Percentiles rank a stretch among this genome's conserved stretches.
These are phyloP conservation scores for Pouteria campechiana DNA, from an alignment of 179 eudicot genomes.

Conservation along the genomic window DNA sequence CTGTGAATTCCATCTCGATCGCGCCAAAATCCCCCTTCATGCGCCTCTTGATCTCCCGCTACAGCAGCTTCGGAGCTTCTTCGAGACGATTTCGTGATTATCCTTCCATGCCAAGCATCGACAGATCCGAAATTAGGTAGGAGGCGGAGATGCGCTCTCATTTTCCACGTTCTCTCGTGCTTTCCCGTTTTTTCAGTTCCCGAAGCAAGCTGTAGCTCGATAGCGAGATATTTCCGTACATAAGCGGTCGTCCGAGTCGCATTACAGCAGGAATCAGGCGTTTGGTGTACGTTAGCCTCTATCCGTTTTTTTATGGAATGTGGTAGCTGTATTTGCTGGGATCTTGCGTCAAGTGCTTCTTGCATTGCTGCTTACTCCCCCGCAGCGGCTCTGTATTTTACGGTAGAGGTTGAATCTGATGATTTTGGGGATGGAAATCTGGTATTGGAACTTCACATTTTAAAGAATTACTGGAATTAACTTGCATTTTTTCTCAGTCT, in stretches of 20 bases:
- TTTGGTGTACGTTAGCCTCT: too few species aligned
- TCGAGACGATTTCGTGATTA: constrained; percentile 1
- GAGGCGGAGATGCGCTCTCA: too few species aligned
- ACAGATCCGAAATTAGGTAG: constrained; percentile 32
- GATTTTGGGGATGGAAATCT: background rate
- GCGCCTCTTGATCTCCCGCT: constrained; percentile 1
- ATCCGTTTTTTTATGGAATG: constrained; percentile 1
- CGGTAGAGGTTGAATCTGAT: background rate
- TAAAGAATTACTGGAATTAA: background rate
- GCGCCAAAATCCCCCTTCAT: constrained; percentile 3
- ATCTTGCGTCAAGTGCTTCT: too few species aligned
- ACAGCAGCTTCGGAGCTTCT: constrained; percentile 12
- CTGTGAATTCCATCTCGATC: constrained; percentile 3
- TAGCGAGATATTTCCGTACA: background rate
- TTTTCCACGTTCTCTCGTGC: too few species aligned
- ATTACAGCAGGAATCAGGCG: too few species aligned
- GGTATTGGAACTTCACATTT: background rate
- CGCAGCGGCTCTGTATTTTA: constrained; percentile 2
- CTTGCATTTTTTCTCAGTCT: background rate
- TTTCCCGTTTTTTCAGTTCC: constrained; percentile 3
- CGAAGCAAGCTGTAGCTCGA: background rate
- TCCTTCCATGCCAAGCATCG: constrained; percentile 23
- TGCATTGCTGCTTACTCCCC: constrained; percentile 1
- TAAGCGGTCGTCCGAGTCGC: too few species aligned
- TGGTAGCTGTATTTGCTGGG: constrained; percentile 7